These are phyloP conservation scores for Beauveria rudraprayagi DNA, from an alignment of 2,329 filamentous ascomycete genomes.

Conservation along the genomic window DNA sequence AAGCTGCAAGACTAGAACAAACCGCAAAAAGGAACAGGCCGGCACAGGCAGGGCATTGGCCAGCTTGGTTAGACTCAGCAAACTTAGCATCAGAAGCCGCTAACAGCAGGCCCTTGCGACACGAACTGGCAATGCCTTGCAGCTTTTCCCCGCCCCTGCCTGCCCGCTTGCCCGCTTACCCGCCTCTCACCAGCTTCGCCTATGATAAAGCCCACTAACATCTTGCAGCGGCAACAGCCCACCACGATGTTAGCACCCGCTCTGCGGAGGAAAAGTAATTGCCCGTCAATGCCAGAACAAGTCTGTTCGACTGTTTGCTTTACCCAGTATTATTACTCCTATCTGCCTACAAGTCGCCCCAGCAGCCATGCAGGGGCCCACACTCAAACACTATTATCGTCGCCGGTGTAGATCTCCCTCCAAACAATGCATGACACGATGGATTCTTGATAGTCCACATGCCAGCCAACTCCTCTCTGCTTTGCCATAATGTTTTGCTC, in stretches of 20 bases:
- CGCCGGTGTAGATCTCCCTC: conserved; percentile 1
- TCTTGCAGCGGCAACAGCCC: background rate
- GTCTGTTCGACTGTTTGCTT: no score
- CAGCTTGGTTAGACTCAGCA: background rate
- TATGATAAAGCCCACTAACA: background rate
- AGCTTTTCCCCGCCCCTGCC: background rate
- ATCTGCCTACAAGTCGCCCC: conserved; percentile 20
- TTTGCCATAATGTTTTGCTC: background rate
- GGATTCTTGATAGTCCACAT: background rate
- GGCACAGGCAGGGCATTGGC: background rate
- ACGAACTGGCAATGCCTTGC: conserved; percentile 3
- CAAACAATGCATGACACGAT: conserved; percentile 8
- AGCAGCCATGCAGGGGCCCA: conserved; percentile 22
- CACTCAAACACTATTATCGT: conserved; percentile 9
- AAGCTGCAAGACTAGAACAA: background rate
- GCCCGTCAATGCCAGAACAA: no score
- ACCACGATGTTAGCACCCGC: background rate
- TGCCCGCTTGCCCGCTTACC: background rate
- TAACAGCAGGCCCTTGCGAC: background rate
- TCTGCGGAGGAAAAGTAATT: no score
- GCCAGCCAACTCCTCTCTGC: background rate
- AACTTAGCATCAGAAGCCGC: background rate
- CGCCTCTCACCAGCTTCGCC: background rate
- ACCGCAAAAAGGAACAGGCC: background rate
- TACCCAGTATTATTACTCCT: no score